These are phyloP conservation scores for Hypsizygus ulmarius DNA, from an alignment of 1,284 basidiomycete genomes.

Conservation along the genomic window DNA sequence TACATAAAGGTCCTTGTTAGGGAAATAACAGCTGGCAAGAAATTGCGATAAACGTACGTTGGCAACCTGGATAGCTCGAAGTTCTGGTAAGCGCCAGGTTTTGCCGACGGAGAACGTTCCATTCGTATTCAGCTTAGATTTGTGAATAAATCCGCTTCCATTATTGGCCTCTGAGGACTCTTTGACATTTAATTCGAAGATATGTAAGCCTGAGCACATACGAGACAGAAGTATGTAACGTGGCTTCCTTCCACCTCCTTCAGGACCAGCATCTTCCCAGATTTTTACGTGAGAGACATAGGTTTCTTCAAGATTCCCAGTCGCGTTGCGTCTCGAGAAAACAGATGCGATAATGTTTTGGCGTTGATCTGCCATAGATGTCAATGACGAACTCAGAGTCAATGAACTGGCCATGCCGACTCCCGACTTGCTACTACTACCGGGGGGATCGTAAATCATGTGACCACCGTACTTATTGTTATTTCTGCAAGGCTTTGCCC, in stretches of 20 bases:
- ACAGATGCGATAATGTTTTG: constrained; percentile 81
- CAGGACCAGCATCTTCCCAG: constrained; percentile 73
- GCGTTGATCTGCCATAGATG: constrained; percentile 55
- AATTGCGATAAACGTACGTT: constrained; percentile 49
- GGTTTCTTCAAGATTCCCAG: constrained; percentile 65
- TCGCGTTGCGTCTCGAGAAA: constrained; percentile 69
- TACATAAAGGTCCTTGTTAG: constrained; percentile 24
- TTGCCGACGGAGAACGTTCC: constrained; percentile 97
- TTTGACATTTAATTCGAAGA: constrained; percentile 17
- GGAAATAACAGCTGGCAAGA: not conserved
- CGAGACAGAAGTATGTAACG: constrained; percentile 86
- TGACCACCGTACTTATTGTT: not conserved
- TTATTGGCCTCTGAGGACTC: constrained; percentile 54
- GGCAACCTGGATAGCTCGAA: constrained; percentile 76
- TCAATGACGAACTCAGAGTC: not conserved
- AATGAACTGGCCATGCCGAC: not conserved
- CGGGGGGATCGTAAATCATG: not conserved
- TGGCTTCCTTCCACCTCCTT: constrained; percentile 70
- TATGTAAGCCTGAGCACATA: constrained; percentile 43
- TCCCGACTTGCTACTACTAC: not conserved
- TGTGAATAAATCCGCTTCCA: constrained; percentile 81
- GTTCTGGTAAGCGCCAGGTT: constrained; percentile 87
- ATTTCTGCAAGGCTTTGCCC: not conserved
- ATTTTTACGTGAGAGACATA: constrained; percentile 89
- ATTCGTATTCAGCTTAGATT: constrained; percentile 95